Percentiles rank a stretch among this genome's conserved stretches.
These are phyloP conservation scores for Laetiporus sulphureus DNA, from an alignment of 1,284 basidiomycete genomes.

Conservation along the genomic window DNA sequence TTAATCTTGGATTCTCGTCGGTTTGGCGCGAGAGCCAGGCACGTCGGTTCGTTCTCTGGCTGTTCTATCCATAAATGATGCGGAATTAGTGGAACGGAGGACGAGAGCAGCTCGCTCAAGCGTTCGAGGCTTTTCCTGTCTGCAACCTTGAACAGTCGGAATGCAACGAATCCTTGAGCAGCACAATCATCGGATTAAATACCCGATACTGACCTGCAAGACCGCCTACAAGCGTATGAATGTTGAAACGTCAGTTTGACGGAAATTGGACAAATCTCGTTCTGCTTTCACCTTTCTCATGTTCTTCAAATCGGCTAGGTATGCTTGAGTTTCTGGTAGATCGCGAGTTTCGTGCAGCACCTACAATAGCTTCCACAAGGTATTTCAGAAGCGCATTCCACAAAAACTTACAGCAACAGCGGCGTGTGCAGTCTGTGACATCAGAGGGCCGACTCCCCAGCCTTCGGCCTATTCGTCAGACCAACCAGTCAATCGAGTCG, in stretches of 20 bases:
- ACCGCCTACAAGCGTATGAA: slow-evolving; percentile 26
- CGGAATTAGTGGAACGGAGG: slow-evolving; percentile 24
- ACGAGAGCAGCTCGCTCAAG: slow-evolving; percentile 28
- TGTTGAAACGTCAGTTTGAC: slow-evolving; percentile 4
- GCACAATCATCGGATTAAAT: not conserved
- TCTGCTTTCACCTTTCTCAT: slow-evolving; percentile 38
- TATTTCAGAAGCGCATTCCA: not conserved
- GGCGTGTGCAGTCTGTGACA: slow-evolving; percentile 50
- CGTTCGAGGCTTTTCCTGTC: slow-evolving; percentile 28
- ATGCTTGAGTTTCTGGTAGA: slow-evolving; percentile 32
- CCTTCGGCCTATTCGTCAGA: slow-evolving; percentile 36
- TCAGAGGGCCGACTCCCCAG: slow-evolving; percentile 49
- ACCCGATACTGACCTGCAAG: slow-evolving; percentile 27
- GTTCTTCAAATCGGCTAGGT: slow-evolving; percentile 32
- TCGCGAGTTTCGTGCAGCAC: slow-evolving; percentile 36
- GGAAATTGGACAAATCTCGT: slow-evolving; percentile 3
- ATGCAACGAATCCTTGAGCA: too few species aligned
- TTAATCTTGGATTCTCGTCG: slow-evolving; percentile 33
- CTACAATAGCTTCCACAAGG: too few species aligned
- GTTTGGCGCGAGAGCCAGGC: slow-evolving; percentile 47
- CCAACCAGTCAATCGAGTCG: too few species aligned
- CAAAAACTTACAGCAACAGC: slow-evolving; percentile 34
- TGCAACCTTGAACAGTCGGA: too few species aligned
- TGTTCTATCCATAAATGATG: slow-evolving; percentile 49
- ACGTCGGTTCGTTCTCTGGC: slow-evolving; percentile 45